A percentile compares a stretch with the other conserved stretches of the same genome.
phyloP scores from a whole-genome alignment of 2,329 filamentous ascomycete species.

The Venturia oleaginea region DNA sequence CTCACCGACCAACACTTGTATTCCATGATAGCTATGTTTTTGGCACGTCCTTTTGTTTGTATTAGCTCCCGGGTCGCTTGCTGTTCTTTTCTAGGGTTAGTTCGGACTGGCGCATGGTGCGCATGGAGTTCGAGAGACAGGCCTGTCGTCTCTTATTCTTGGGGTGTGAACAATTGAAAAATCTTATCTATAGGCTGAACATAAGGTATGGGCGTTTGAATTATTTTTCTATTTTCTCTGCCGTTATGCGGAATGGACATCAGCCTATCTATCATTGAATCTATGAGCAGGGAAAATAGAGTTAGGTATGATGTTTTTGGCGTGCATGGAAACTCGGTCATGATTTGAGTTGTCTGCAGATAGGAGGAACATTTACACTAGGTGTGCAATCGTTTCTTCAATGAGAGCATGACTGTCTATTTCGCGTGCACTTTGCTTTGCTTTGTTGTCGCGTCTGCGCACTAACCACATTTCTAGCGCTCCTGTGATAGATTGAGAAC shows the following conservation, averaged over 20 bases:
- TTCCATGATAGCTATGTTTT: not conserved
- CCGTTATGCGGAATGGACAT: not conserved
- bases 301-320: not conserved
- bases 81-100: not conserved
- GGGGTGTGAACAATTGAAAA: not conserved
- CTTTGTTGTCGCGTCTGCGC: not conserved
- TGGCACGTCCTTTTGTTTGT: not conserved
- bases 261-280: not conserved
- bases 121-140: not conserved
- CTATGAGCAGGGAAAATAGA: slow-evolving; percentile 1
- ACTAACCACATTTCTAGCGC: not conserved
- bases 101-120: not conserved
- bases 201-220: not conserved
- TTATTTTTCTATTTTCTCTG: not conserved
- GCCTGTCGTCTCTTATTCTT: not conserved
- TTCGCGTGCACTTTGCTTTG: not conserved
- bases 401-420: slow-evolving; percentile 1
- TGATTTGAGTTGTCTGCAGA: not conserved
- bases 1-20: not conserved
- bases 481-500: not conserved
- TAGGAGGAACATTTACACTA: not conserved
- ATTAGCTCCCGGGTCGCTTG: not conserved
- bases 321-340: not conserved
- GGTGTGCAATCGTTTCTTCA: not conserved
- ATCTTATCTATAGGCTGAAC: not conserved